Evolutionary conservation across 768 basidiomycete species (phyloP).

Genomic region (Daedaleopsis sinensis): DNA sequence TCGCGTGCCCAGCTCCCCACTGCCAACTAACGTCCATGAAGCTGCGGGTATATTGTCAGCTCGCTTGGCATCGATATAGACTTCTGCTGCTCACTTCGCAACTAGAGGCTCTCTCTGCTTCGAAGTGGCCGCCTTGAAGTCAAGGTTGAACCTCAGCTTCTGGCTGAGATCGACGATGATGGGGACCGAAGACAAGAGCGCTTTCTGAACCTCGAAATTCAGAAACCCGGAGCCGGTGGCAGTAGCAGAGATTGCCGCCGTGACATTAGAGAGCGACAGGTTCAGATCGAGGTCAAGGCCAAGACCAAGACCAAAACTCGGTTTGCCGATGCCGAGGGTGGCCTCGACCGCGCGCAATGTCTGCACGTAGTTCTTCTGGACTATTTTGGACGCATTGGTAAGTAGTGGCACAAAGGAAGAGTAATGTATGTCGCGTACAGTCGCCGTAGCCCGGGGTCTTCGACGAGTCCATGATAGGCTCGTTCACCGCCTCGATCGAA

Average conservation of each 20-base stretch:
- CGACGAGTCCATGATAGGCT: conserved; percentile 72
- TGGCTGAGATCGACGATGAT: conserved; percentile 38
- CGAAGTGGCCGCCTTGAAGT: conserved; percentile 23
- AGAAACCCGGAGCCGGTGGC: conserved; percentile 22
- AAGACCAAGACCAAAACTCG: conserved; percentile 31
- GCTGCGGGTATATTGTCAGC: conserved; percentile 36
- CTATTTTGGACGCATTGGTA: conserved; percentile 35
- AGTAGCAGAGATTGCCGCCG: conserved; percentile 33
- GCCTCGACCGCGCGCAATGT: conserved; percentile 68
- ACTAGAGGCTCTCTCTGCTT: conserved; percentile 33
- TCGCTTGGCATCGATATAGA: not conserved
- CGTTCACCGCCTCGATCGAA: conserved; percentile 77
- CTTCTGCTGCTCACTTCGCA: conserved; percentile 43
- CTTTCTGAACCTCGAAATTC: conserved; percentile 35
- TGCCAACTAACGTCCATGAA: conserved; percentile 89
- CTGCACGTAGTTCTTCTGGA: conserved; percentile 70
- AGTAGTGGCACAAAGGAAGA: not conserved
- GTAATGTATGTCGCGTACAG: conserved; percentile 47
- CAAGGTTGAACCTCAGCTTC: conserved; percentile 24
- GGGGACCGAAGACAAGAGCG: conserved; percentile 38
- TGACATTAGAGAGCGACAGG: conserved; percentile 36
- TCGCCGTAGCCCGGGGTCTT: conserved; percentile 70
- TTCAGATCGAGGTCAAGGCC: conserved; percentile 2
- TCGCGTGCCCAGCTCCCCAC: conserved; percentile 61
- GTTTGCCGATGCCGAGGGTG: conserved; percentile 55